These are phyloP conservation scores for Trypanosoma brucei DNA, from an alignment of 208 protist species.

Conservation along the genomic window DNA sequence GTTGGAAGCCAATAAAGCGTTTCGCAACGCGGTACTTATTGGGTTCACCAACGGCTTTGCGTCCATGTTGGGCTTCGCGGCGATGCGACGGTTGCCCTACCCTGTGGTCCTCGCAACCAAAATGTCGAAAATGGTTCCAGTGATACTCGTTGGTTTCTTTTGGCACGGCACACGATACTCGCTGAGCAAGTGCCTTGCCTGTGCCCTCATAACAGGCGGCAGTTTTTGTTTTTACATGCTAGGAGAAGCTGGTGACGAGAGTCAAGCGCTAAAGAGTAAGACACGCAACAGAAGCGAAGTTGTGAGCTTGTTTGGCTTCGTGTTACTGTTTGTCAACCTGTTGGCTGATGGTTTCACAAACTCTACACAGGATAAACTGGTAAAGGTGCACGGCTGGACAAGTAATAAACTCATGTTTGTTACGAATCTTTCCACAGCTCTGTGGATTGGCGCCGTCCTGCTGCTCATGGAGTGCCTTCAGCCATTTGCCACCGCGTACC, in stretches of 20 bases:
- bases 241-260: constrained; percentile 22
- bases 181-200: constrained; percentile 42
- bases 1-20: not conserved
- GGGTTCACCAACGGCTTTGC: constrained; percentile 75
- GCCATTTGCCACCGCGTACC: constrained; percentile 7
- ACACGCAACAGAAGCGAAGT: not conserved
- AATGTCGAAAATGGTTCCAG: constrained; percentile 87
- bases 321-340: constrained; percentile 54
- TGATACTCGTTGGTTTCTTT: constrained; percentile 71
- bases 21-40: constrained; percentile 34
- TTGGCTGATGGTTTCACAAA: constrained; percentile 79
- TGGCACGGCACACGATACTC: constrained; percentile 69
- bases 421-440: constrained; percentile 41
- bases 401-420: constrained; percentile 62
- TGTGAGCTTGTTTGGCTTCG: constrained; percentile 31
- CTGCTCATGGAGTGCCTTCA: constrained; percentile 33
- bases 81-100: constrained; percentile 77
- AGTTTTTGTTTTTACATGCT: constrained; percentile 62
- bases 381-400: constrained; percentile 50
- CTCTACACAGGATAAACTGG: constrained; percentile 79
- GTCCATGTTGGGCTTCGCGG: constrained; percentile 57
- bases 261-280: not conserved
- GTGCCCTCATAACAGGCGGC: constrained; percentile 56
- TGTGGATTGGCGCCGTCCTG: constrained; percentile 33
- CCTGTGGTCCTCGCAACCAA: constrained; percentile 76